These are phyloP conservation scores for Magnusiomyces fungicola DNA, from an alignment of 1,139 yeast species.

Conservation along the genomic window DNA sequence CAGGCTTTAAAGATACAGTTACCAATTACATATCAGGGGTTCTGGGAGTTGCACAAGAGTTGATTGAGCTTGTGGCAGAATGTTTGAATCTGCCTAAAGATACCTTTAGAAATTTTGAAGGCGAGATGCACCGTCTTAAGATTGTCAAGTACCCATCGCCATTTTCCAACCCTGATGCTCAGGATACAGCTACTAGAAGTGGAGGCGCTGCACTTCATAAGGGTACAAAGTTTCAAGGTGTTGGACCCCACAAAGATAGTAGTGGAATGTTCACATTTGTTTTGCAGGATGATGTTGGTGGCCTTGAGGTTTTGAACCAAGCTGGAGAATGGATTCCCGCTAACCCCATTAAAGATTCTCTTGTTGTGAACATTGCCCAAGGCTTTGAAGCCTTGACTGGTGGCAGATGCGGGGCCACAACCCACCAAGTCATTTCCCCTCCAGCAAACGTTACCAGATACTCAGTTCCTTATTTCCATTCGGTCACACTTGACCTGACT, in stretches of 20 bases:
- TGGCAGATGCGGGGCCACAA: conserved; percentile 46
- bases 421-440: conserved; percentile 57
- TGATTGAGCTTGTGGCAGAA: conserved; percentile 47
- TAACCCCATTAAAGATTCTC: conserved; percentile 28
- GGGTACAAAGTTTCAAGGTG: conserved; percentile 45
- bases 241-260: conserved; percentile 68
- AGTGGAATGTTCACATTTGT: conserved; percentile 52
- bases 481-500: conserved; percentile 30
- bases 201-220: conserved; percentile 16
- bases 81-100: conserved; percentile 43
- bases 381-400: conserved; percentile 37
- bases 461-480: conserved; percentile 35
- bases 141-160: conserved; percentile 34
- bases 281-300: conserved; percentile 47
- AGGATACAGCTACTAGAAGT: neutral
- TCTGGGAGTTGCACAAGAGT: conserved; percentile 39
- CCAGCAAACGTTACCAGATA: conserved; percentile 35
- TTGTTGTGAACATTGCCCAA: conserved; percentile 36
- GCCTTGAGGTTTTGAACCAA: conserved; percentile 56
- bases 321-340: conserved; percentile 57
- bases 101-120: conserved; percentile 43
- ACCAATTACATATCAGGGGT: conserved; percentile 42
- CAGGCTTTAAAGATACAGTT: conserved; percentile 44
- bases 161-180: neutral
- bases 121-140: conserved; percentile 37